Evolutionary conservation across 352 stramenopile genomes (phyloP), one percentile per base, ranked within the genome.

Genomic region (Globisporangium heterothallicum): DNA sequence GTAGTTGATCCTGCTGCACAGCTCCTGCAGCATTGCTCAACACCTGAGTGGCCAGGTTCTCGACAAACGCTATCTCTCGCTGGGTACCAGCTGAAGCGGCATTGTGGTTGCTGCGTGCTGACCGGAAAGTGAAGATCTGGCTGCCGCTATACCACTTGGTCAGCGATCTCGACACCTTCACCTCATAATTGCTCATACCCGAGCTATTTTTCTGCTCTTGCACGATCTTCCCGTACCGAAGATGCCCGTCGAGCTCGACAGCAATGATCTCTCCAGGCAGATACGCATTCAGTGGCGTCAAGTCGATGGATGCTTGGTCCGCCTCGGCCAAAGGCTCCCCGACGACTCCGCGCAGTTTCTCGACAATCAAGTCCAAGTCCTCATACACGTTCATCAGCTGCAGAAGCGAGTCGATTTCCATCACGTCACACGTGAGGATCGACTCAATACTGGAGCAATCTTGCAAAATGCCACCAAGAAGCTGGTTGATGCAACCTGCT

Each of bases 51-150:
- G 29, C 38, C 32, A 45, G 21, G 32, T n/a, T 38, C 47, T 27
- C 40, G 6, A 44, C 27, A 12, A 19, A 35, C 19, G 16, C 14
- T 41, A 41, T 24, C n/a, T 35, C 35, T 53, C 22, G 34, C 4
- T 44, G 14, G 13, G 24, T 36, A 32, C 25, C 19, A 45, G 24
- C 53, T 9, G 40, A 16, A 2, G n/a, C 5, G 18, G 38, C 47
- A 36, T 34, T 34, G 32, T 14, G 18, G 26, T 34, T n/a, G 35
- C 16, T n/a, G 19, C 82, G 70, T 38, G 60, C 68, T 0, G 79
- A 88, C 7, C 70, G 76, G 58, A 92, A 94, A 43, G 80, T 86
- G 53, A 74, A 88, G 21, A 94, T 65, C 24, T 89, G 72, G 0
- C 77, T 88, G 12, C 77, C 68, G 12, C 70, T 46, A 30, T 76